These are phyloP conservation scores for Aspergillus sclerotialis DNA, from an alignment of 2,329 filamentous ascomycete species.

Conservation along the genomic window DNA sequence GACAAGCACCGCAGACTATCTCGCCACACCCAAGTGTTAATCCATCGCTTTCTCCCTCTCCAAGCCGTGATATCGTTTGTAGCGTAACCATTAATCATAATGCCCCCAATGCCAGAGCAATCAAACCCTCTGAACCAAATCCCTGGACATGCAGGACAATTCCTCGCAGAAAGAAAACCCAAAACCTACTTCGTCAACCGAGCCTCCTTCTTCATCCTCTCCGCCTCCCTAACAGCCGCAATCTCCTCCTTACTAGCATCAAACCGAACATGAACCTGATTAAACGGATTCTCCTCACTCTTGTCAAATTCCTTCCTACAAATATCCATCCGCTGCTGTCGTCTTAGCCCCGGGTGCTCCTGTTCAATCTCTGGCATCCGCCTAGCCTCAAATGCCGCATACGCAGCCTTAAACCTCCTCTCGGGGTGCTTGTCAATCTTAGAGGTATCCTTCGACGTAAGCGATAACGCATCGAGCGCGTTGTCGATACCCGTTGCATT, in stretches of 20 bases:
- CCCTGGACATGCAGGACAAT: no score
- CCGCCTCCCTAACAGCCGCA: slow-evolving; percentile 54
- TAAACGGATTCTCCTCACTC: slow-evolving; percentile 91
- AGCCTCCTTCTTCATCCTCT: slow-evolving; percentile 68
- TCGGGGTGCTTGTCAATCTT: slow-evolving; percentile 88
- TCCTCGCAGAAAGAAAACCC: no score
- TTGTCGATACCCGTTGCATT: slow-evolving; percentile 89
- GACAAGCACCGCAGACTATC: no score
- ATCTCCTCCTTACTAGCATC: slow-evolving; percentile 76
- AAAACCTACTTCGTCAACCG: slow-evolving; percentile 47
- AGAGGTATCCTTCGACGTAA: slow-evolving; percentile 52
- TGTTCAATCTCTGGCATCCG: slow-evolving; percentile 77
- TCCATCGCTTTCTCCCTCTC: not conserved
- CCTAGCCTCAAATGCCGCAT: slow-evolving; percentile 72
- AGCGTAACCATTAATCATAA: not conserved
- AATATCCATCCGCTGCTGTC: slow-evolving; percentile 76
- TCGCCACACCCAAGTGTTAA: no score
- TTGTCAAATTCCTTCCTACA: slow-evolving; percentile 92
- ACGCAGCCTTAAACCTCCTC: slow-evolving; percentile 78
- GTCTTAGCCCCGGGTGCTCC: slow-evolving; percentile 71
- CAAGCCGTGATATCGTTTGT: not conserved
- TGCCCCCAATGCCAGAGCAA: no score
- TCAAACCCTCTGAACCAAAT: no score
- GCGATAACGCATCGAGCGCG: slow-evolving; percentile 74
- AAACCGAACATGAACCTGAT: slow-evolving; percentile 69